Percentiles rank a stretch among this genome's conserved stretches.
Conservation (phyloP, 305 asterid species). For the Rubia peregrina region DNA sequence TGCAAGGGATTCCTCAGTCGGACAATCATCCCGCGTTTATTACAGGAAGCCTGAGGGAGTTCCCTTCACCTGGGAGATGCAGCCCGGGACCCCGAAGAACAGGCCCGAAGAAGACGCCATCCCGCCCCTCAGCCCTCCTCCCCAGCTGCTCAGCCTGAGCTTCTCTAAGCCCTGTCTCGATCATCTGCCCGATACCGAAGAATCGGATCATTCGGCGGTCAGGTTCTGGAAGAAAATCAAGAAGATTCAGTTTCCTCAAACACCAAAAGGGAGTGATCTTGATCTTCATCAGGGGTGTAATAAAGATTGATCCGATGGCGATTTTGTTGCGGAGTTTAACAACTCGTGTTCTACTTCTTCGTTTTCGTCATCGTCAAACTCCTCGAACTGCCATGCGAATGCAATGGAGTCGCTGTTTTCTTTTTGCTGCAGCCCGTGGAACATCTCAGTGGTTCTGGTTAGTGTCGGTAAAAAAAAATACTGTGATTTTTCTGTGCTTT, state of each 20-base stretch:
- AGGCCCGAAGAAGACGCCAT: conserved; percentile 37
- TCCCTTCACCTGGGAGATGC: conserved; percentile 76
- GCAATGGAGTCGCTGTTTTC: conserved; percentile 27
- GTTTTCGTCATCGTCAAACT: conserved; percentile 28
- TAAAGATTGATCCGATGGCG: conserved; percentile 29
- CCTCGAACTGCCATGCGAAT: conserved; percentile 17
- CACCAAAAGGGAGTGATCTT: conserved; percentile 15
- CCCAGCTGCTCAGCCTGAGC: conserved; percentile 42
- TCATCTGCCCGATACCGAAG: conserved; percentile 16
- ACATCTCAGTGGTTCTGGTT: conserved; percentile 45
- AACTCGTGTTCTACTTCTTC: conserved; percentile 34
- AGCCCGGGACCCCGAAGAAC: conserved; percentile 61
- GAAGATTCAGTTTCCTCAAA: conserved; percentile 6
- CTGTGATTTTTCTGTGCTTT: not conserved
- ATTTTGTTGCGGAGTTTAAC: conserved; percentile 18
- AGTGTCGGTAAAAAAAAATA: conserved; percentile 21
- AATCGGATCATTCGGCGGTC: conserved; percentile 15
- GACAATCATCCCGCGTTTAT: conserved; percentile 47
- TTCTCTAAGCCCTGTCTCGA: conserved; percentile 40
- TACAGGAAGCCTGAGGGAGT: conserved; percentile 53
- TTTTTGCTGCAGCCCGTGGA: conserved; percentile 48
- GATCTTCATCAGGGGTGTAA: not conserved
- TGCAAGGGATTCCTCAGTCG: conserved; percentile 37
- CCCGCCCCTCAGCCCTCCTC: conserved; percentile 65
- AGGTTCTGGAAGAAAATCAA: conserved; percentile 34